phyloP scores from a whole-genome alignment of 495 filamentous ascomycete species.

The Xylaria castorea region DNA sequence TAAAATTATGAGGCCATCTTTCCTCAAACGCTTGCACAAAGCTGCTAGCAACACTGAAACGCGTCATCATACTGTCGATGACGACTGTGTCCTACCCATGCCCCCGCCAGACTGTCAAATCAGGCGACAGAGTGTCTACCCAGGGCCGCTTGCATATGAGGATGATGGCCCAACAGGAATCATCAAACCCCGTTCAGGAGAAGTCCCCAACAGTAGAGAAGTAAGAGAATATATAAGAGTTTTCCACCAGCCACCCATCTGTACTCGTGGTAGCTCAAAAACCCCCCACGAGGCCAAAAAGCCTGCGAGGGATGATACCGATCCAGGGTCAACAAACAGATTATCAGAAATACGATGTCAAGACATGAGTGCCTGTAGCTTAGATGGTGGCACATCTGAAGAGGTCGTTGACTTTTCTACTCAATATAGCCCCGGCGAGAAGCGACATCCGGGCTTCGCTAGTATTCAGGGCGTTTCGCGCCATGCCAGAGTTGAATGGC shows the following conservation, averaged over 20 bases:
- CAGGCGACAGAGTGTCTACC: conserved; percentile 28
- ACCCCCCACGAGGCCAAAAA: conserved; percentile 29
- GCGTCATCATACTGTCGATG: conserved; percentile 29
- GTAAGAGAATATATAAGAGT: conserved; percentile 45
- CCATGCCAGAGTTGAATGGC: conserved; percentile 27
- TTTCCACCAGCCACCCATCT: conserved; percentile 47
- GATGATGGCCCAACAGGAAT: conserved; percentile 39
- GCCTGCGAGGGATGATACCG: conserved; percentile 1
- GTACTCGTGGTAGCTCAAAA: conserved; percentile 44
- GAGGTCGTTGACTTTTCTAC: conserved; percentile 40
- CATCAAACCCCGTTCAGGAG: conserved; percentile 32
- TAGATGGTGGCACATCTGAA: conserved; percentile 41
- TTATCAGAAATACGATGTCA: conserved; percentile 26
- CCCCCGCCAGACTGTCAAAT: conserved; percentile 33
- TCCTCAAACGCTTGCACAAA: conserved; percentile 11
- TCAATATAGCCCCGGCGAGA: conserved; percentile 31
- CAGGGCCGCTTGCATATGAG: conserved; percentile 32
- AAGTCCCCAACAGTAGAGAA: conserved; percentile 43
- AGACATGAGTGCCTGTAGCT: conserved; percentile 39
- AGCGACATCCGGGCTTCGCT: conserved; percentile 24
- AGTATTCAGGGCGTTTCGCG: conserved; percentile 27
- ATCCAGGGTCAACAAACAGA: conserved; percentile 21
- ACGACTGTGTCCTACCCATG: conserved; percentile 34
- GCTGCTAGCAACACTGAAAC: conserved; percentile 18
- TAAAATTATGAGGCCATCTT: neutral